A percentile compares a stretch with the other conserved stretches of the same genome.
Evolutionary conservation across 345 rosid genomes (phyloP).

Genomic region (Lagerstroemia speciosa): DNA sequence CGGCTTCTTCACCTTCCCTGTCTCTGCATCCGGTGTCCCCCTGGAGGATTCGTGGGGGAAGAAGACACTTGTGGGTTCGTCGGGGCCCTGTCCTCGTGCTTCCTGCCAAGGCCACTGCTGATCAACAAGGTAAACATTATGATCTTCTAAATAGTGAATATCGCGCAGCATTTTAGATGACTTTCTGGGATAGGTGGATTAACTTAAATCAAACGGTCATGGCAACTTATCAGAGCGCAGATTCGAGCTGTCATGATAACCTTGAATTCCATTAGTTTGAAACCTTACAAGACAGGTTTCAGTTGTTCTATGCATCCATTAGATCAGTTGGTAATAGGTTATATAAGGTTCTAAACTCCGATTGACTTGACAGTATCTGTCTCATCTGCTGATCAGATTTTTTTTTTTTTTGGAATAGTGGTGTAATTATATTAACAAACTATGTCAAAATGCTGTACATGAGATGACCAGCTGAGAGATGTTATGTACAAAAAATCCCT

Average conservation of each 20-base stretch:
- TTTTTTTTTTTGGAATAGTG: no score
- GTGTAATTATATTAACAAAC: no score
- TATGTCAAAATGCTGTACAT: no score
- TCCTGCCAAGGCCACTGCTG: slow-evolving; percentile 66
- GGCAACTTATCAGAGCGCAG: no score
- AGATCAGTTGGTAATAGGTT: neutral
- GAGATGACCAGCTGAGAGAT: no score
- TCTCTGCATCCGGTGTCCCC: slow-evolving; percentile 17
- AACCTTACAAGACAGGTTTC: neutral
- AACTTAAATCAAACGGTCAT: neutral
- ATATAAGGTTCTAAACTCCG: neutral
- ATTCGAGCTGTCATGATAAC: no score
- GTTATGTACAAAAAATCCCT: no score
- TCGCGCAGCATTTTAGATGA: no score
- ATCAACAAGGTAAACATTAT: slow-evolving; percentile 47
- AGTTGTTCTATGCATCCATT: neutral
- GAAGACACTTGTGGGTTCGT: slow-evolving; percentile 21
- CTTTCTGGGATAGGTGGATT: no score
- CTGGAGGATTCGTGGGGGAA: slow-evolving; percentile 28
- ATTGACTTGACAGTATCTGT: neutral
- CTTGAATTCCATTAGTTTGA: no score
- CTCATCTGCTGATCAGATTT: neutral
- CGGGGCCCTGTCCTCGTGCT: slow-evolving; percentile 35
- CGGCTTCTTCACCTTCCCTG: slow-evolving; percentile 13
- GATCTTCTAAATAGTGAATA: neutral